Percentiles rank a stretch among this genome's conserved stretches.
phyloP scores from a whole-genome alignment of 1,284 basidiomycete species.

The Ustilago bromivora region DNA sequence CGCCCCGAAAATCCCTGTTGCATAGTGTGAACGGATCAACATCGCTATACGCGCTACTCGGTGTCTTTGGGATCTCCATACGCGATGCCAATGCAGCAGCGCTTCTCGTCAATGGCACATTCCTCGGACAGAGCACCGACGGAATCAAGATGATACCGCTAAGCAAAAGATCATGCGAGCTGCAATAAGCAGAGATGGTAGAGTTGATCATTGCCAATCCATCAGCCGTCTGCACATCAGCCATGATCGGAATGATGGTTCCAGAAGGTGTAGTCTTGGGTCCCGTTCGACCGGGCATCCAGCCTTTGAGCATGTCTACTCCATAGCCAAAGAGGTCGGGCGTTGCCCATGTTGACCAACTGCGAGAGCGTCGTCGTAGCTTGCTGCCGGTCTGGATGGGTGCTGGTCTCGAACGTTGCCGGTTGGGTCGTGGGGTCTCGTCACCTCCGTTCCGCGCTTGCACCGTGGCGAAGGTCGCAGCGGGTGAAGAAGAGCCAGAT shows the following conservation, averaged over 20 bases:
- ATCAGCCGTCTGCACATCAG: constrained; percentile 41
- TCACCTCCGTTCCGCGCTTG: constrained; percentile 19
- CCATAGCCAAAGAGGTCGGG: constrained; percentile 54
- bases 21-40: constrained; percentile 37
- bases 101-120: constrained; percentile 30
- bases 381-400: constrained; percentile 21
- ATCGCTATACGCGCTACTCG: constrained; percentile 37
- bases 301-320: constrained; percentile 60
- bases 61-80: constrained; percentile 25
- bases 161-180: constrained; percentile 48
- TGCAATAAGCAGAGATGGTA: constrained; percentile 56
- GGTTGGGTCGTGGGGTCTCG: constrained; percentile 27
- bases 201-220: constrained; percentile 51
- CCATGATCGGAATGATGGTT: constrained; percentile 58
- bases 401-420: constrained; percentile 25
- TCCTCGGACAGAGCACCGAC: constrained; percentile 48
- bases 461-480: not conserved
- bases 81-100: constrained; percentile 12
- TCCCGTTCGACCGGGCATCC: constrained; percentile 38
- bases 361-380: constrained; percentile 26
- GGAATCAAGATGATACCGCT: constrained; percentile 52
- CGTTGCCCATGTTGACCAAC: constrained; percentile 54
- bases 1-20: constrained; percentile 39
- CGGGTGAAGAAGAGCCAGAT: constrained; percentile 10
- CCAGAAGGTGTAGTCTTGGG: constrained; percentile 32